Base-by-base conservation (phyloP, 2,329 filamentous ascomycete genomes). In the Pleurostoma richardsiae region DNA sequence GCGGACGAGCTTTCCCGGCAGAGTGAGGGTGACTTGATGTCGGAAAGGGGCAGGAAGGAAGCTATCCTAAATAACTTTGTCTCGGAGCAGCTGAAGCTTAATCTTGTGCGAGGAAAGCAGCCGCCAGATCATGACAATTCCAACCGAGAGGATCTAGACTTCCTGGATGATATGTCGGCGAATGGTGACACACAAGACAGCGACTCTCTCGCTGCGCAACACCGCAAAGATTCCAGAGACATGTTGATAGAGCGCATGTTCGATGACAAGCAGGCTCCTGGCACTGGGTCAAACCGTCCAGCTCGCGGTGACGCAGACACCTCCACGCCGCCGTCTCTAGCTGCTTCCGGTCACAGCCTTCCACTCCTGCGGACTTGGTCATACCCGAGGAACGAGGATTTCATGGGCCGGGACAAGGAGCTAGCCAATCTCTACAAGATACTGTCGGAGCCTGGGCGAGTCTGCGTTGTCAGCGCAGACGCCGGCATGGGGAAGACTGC, bases 401-500 rank as follows among this genome's bases (percentile, higher is more conserved):
- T 54, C 41, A 50, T 42, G 31, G 52, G 52, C 3, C 43, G 52
- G 3, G 52, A 54, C 8, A 47, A 39, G 26, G 48, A 54, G 39
- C 38, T 54, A 28, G 50, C 38, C 28, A 52, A 45, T 28, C 42
- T 54, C 29, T 54, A 54, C 46, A 54, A 51, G 41, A 48, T 51
- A 3, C 39, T 49, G 0, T 49, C 47, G 6, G 47, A 49, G 8
- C 50, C 48, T n/a, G 52, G 50, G 11, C 47, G 44, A 7, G 49
- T 53, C 4, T 53, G 45, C 39, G 46, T 49, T n/a, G 41, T 54
- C n/a, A 53, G 50, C 30, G 52, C 33, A 40, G 45, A 39, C 8
- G 45, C 53, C 42, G 48, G 53, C 40, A 42, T 59, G 50, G 49
- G 57, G 0, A 60, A 60, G 45, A 57, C 57, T 11, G 46, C 55